Conservation (phyloP, 2,329 filamentous ascomycete species). For the Calonectria montana region DNA sequence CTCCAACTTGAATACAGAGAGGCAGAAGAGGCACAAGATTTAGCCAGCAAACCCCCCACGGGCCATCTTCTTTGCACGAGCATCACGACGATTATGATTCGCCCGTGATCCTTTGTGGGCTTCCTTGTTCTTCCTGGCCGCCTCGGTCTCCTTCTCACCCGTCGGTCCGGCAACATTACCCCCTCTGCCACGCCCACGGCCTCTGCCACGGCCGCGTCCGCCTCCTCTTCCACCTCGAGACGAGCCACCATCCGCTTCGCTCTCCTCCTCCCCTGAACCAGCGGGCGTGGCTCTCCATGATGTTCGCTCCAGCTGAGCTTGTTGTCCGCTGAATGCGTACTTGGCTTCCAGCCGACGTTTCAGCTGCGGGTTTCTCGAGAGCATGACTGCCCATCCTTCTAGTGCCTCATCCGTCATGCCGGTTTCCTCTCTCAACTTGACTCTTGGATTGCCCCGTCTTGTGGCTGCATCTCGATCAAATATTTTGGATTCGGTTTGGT, state of each 20-base stretch:
- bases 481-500: constrained; percentile 69
- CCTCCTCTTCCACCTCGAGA: constrained; percentile 59
- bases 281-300: constrained; percentile 69
- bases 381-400: constrained; percentile 94
- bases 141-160: constrained; percentile 77
- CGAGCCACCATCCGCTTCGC: constrained; percentile 59
- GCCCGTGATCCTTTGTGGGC: constrained; percentile 83
- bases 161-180: constrained; percentile 73
- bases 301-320: constrained; percentile 73
- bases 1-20: constrained; percentile 9
- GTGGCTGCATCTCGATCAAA: constrained; percentile 81
- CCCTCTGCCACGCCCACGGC: constrained; percentile 64
- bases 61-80: constrained; percentile 73
- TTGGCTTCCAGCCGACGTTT: constrained; percentile 77
- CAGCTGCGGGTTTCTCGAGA: constrained; percentile 77
- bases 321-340: constrained; percentile 74
- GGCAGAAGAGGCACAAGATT: constrained; percentile 34
- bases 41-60: constrained; percentile 56
- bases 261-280: constrained; percentile 68
- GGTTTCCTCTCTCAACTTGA: constrained; percentile 77
- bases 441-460: constrained; percentile 71
- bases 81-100: constrained; percentile 87
- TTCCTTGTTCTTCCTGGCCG: constrained; percentile 81
- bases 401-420: constrained; percentile 94
- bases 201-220: constrained; percentile 59